These are phyloP conservation scores for Pythium apleroticum DNA, from an alignment of 352 stramenopile genomes.

Conservation along the genomic window DNA sequence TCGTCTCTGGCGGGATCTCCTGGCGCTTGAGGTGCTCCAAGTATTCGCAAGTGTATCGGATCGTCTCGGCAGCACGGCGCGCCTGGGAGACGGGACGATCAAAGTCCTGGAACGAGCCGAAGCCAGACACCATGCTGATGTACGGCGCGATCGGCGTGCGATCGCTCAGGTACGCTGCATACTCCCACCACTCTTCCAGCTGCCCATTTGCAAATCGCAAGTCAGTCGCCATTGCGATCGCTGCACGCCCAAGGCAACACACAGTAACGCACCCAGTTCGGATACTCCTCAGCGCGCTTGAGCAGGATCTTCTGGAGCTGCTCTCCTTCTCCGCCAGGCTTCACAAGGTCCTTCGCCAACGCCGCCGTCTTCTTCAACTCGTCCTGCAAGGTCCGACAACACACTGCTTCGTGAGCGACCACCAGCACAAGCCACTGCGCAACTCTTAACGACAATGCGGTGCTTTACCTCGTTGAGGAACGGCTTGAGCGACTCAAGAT, in stretches of 20 bases:
- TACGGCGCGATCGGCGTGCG: slow-evolving; percentile 87
- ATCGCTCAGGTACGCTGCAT: slow-evolving; percentile 75
- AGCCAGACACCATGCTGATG: slow-evolving; percentile 95
- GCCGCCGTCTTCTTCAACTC: slow-evolving; percentile 38
- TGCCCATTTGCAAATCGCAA: slow-evolving; percentile 18
- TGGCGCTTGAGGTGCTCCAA: slow-evolving; percentile 85
- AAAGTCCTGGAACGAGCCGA: slow-evolving; percentile 92
- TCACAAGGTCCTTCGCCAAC: slow-evolving; percentile 49
- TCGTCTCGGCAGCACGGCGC: slow-evolving; percentile 56
- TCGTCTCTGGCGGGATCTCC: slow-evolving; percentile 78
- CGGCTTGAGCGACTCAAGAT: slow-evolving; percentile 70
- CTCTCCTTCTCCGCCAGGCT: slow-evolving; percentile 46
- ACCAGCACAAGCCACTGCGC: no score
- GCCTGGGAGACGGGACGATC: slow-evolving; percentile 59
- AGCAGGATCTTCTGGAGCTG: slow-evolving; percentile 49
- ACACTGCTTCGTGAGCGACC: background rate
- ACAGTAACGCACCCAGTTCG: slow-evolving; percentile 57
- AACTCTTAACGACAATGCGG: background rate
- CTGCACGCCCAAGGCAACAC: background rate
- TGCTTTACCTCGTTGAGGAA: slow-evolving; percentile 47
- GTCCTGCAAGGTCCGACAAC: slow-evolving; percentile 17
- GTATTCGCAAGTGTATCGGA: slow-evolving; percentile 82
- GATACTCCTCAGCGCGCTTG: slow-evolving; percentile 38
- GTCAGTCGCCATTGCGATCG: background rate
- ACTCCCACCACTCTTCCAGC: slow-evolving; percentile 93